Base-by-base conservation (phyloP, 345 rosid genomes). In the Zanthoxylum bungeanum region DNA sequence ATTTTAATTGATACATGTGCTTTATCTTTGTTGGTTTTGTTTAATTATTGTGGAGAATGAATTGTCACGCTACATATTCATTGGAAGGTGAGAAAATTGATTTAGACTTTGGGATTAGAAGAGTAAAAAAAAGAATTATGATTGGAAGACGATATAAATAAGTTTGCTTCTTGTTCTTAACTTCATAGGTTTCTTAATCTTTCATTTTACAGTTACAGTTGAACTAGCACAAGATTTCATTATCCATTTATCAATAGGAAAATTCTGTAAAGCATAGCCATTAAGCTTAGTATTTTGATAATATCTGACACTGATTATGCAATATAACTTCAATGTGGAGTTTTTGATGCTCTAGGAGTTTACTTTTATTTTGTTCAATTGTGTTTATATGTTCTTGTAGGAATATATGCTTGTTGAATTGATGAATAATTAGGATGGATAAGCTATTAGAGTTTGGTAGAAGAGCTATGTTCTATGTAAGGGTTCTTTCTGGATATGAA, bases 401-500 rank as follows among this genome's bases (percentile, higher is more conserved):
- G 68, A 62, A 62, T 62, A 11, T 33, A 49, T n/a, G 31, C 7
- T n/a, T 68, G 71, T 55, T 37, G 68, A 62, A 71, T 60, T 36
- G 64, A 33, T 44, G 76, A 64, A 44, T 64, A 28, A 59, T 24
- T 62, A 76, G 69, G 71, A 94, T 95, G 99, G 79, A 82, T 30
- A 95, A 84, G 83, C 75, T 95, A 36, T 16, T 91, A 50, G 90
- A 95, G 75, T 91, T 90, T 76, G 98, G 99, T 70, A 88, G 93
- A 75, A 87, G 82, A 72, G 96, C 93, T 14, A 36, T 89, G 77
- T 93, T 95, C 77, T 95, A 91, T 68, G 91, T 72, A 21, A 91
- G 93, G 82, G 94, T 93, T 47, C 91, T 95, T 69, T 95, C 98
- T 37, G 98, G 99, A 6, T 95, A 93, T 67, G 99, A 92, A 80